Evolutionary conservation across 306 rosid species (phyloP), one percentile per base, ranked within the genome.

Genomic region (Datisca glomerata): DNA sequence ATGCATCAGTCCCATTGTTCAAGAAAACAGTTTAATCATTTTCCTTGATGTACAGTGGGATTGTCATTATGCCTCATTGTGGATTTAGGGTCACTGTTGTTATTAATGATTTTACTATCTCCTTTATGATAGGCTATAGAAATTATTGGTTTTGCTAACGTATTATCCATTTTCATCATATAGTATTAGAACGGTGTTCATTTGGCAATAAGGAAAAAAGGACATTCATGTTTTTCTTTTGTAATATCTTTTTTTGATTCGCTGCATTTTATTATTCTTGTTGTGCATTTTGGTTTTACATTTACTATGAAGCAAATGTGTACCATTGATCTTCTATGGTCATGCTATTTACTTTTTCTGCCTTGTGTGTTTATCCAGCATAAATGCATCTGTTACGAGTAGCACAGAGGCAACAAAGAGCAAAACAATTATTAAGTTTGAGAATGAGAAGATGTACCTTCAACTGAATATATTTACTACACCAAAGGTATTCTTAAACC

Each of bases 331-430:
- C 34, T 8, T 6, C 47, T 25, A 29, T 31, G 41, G n/a, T n/a
- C n/a, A n/a, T n/a, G n/a, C n/a, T n/a, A n/a, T n/a, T n/a, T n/a
- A n/a, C n/a, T n/a, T n/a, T n/a, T n/a, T n/a, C 2, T 12, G 14
- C 29, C 17, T 45, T 10, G 14, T 43, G 39, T 5, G 9, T 8
- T 21, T 24, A 17, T 11, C 65, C 86, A 81, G 96, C 70, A 59
- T 87, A 55, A 46, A 56, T 49, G 96, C 94, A 69, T 76, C 93
- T 54, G 96, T 87, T 51, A 82, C 85, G 13, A 72, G 94, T 70
- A 76, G 86, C 61, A 81, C 96, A 0, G 93, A 74, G 65, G 57
- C 63, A 56, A 39, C 60, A 40, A 79, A 76, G 60, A 71, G 80
- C 37, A 87, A 87, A 57, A 87, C 96, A 29, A 48, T 68, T 43